Conservation (phyloP, 257 asterid genomes). For the Petunia axillaris region DNA sequence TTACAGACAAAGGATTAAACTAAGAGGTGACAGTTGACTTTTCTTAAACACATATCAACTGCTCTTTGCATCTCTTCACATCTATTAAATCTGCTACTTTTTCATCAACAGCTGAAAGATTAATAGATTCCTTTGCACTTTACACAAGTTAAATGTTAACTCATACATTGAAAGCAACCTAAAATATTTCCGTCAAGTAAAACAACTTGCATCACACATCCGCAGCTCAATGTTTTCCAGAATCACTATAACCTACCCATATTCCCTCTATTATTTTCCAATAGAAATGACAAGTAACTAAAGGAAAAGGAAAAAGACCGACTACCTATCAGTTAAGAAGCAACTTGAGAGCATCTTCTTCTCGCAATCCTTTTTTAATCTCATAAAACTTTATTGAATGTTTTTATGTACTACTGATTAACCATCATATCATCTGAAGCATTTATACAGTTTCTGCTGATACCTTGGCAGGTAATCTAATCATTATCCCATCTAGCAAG, state of each 20-base stretch:
- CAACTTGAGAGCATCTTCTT: background rate
- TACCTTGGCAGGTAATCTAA: background rate
- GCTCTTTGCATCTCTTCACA: background rate
- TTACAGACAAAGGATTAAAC: background rate
- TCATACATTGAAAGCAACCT: background rate
- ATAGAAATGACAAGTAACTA: background rate
- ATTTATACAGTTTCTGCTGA: background rate
- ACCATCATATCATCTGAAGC: background rate
- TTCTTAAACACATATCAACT: background rate
- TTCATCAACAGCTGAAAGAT: background rate
- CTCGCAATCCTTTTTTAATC: background rate
- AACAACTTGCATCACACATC: background rate
- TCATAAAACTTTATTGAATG: slow-evolving; percentile 3
- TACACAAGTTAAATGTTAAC: background rate
- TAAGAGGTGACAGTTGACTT: background rate
- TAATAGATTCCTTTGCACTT: background rate
- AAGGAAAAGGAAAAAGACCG: background rate
- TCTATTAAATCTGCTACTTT: background rate
- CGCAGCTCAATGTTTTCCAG: background rate
- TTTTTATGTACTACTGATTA: background rate
- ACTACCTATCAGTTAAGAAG: background rate
- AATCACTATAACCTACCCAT: background rate
- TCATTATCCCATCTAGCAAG: background rate
- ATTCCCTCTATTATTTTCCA: background rate
- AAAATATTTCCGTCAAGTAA: background rate